A percentile compares a stretch with the other conserved stretches of the same genome.
phyloP scores from a whole-genome alignment of 768 basidiomycete genomes.

The Sarcomyxa edulis region DNA sequence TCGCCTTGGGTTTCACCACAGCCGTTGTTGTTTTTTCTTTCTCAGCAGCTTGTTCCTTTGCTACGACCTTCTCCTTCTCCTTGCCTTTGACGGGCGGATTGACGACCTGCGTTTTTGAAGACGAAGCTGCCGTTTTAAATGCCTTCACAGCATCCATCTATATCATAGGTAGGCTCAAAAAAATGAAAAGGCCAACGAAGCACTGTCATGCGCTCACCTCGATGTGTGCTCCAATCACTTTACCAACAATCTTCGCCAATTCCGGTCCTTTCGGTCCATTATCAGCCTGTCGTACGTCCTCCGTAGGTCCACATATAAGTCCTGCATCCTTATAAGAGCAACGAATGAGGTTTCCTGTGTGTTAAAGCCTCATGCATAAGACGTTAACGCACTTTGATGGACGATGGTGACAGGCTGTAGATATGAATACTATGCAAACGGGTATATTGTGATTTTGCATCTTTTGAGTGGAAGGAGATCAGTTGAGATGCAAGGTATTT shows the following conservation, averaged over 20 bases:
- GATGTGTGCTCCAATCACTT: slow-evolving; percentile 39
- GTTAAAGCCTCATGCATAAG: too few relatives aligned
- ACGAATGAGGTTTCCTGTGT: too few relatives aligned
- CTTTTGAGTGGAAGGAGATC: slow-evolving; percentile 33
- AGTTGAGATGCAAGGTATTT: not conserved
- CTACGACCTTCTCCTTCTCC: slow-evolving; percentile 7
- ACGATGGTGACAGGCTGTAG: slow-evolving; percentile 68
- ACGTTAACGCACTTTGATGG: slow-evolving; percentile 53
- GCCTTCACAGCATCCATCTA: slow-evolving; percentile 7
- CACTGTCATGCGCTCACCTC: slow-evolving; percentile 42
- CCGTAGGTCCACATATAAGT: slow-evolving; percentile 35
- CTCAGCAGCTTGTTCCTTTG: slow-evolving; percentile 18
- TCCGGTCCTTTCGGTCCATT: slow-evolving; percentile 32
- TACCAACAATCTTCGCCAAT: slow-evolving; percentile 38
- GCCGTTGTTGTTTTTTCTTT: slow-evolving; percentile 18
- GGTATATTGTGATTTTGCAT: slow-evolving; percentile 44
- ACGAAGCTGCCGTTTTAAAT: slow-evolving; percentile 33
- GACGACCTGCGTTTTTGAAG: slow-evolving; percentile 27
- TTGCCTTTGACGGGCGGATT: slow-evolving; percentile 11
- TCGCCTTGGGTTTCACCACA: slow-evolving; percentile 22
- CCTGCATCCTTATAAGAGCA: slow-evolving; percentile 35
- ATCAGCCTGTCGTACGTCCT: slow-evolving; percentile 34
- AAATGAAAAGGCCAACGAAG: not conserved
- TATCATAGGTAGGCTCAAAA: not conserved
- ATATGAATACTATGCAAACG: slow-evolving; percentile 55